Percentiles rank a stretch among this genome's conserved stretches.
Conservation (phyloP, 2,329 filamentous ascomycete species). For the Xylaria multiplex region DNA sequence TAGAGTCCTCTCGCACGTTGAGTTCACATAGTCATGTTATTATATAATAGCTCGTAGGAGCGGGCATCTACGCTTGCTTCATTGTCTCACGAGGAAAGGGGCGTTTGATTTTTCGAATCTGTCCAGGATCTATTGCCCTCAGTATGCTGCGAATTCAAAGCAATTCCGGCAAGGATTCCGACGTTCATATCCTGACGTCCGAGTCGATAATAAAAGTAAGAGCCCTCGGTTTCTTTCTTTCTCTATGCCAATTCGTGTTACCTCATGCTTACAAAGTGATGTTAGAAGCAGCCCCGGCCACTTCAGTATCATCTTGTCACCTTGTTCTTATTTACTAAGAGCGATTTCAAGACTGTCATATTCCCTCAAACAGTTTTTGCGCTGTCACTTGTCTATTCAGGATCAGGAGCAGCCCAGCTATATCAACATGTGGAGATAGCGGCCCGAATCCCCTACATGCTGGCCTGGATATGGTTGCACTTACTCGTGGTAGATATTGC, state of each 20-base stretch:
- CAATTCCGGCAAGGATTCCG: neutral
- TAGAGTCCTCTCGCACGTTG: neutral
- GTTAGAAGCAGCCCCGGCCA: neutral
- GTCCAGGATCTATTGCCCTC: neutral
- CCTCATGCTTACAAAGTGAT: neutral
- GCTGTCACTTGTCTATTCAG: neutral
- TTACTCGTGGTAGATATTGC: constrained; percentile 45
- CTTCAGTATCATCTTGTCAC: constrained; percentile 19
- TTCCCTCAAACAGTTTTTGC: constrained; percentile 46
- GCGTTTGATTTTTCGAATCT: neutral
- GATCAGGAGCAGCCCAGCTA: neutral
- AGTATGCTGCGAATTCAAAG: neutral
- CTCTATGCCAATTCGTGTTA: neutral
- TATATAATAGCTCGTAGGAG: neutral
- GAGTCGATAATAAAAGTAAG: neutral
- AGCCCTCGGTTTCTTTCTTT: neutral
- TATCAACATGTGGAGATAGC: neutral
- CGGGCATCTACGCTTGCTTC: neutral
- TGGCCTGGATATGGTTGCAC: constrained; percentile 44
- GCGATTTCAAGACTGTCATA: constrained; percentile 48
- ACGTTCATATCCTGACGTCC: neutral
- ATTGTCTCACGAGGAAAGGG: neutral
- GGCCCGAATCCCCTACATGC: constrained; percentile 11
- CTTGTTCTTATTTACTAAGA: constrained; percentile 42
- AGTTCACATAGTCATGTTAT: neutral